These are phyloP conservation scores for Xylariaceae sp. DNA, from an alignment of 2,329 filamentous ascomycete genomes.

Conservation along the genomic window DNA sequence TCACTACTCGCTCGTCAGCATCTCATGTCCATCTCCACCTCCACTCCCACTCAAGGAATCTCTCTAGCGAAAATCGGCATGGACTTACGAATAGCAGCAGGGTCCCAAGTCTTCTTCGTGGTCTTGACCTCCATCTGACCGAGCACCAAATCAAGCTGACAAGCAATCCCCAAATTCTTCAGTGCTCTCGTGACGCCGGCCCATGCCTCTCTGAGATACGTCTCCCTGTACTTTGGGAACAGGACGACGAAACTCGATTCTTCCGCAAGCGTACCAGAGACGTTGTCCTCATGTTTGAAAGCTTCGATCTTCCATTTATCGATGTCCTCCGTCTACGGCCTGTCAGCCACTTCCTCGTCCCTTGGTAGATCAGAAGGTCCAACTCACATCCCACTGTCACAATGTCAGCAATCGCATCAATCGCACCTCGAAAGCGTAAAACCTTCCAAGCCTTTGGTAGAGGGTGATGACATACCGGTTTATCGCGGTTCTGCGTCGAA, in stretches of 20 bases:
- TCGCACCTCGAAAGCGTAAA: too few species aligned
- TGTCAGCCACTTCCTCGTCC: background rate
- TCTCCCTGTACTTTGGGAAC: conserved; percentile 95
- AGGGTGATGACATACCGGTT: background rate
- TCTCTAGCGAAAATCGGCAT: background rate
- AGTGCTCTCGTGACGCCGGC: conserved; percentile 82
- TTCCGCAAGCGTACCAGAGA: conserved; percentile 80
- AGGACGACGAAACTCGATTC: conserved; percentile 81
- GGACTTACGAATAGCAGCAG: conserved; percentile 66
- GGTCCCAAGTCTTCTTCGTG: conserved; percentile 50
- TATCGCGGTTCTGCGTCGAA: background rate
- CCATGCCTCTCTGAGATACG: conserved; percentile 84
- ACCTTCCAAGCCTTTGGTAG: too few species aligned
- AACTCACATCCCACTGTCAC: conserved; percentile 19
- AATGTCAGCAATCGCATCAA: conserved; percentile 10
- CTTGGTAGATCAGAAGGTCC: background rate
- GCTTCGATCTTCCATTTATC: conserved; percentile 87
- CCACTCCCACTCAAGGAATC: too few species aligned
- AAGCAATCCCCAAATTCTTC: conserved; percentile 83
- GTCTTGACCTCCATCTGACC: conserved; percentile 41
- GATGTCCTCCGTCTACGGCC: conserved; percentile 91
- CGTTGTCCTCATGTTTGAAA: conserved; percentile 83
- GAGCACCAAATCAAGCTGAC: conserved; percentile 89
- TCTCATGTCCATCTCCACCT: too few species aligned
- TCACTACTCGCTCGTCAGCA: conserved; percentile 43